Evolutionary conservation across 805 yeast genomes (phyloP).

Genomic region (Vanderwaltozyma polyspora): DNA sequence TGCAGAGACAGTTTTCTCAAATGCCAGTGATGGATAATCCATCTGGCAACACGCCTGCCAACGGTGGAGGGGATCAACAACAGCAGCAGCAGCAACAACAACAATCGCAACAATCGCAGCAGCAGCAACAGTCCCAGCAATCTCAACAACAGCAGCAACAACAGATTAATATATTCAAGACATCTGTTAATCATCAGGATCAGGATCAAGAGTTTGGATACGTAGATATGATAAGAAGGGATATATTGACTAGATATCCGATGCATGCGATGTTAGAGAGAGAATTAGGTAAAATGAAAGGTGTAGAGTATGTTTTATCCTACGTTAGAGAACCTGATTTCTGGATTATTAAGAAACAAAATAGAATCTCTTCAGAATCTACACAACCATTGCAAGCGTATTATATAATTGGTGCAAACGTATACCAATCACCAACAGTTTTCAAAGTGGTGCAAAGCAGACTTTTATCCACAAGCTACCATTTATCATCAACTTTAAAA

Average conservation of each 20-base stretch:
- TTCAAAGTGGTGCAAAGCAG: conserved; percentile 65
- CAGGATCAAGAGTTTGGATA: conserved; percentile 12
- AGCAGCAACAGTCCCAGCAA: background rate
- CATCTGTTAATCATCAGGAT: conserved; percentile 2
- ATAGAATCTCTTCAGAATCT: conserved; percentile 36
- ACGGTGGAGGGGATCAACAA: background rate
- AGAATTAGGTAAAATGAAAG: conserved; percentile 67
- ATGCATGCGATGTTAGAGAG: conserved; percentile 32
- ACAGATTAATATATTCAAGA: conserved; percentile 2
- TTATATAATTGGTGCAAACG: conserved; percentile 82
- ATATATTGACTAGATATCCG: conserved; percentile 19
- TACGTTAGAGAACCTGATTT: conserved; percentile 78
- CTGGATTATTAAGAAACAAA: conserved; percentile 83
- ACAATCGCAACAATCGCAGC: conserved; percentile 1
- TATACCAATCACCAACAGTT: conserved; percentile 79
- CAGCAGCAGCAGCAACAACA: background rate
- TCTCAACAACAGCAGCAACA: background rate
- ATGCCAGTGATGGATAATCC: conserved; percentile 1
- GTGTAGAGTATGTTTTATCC: conserved; percentile 72
- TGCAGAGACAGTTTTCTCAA: conserved; percentile 75
- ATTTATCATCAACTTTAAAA: conserved; percentile 36
- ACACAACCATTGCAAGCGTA: conserved; percentile 54
- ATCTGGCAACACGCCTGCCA: background rate
- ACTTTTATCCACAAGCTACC: conserved; percentile 38
- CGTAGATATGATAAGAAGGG: conserved; percentile 16